Evolutionary conservation across 495 filamentous ascomycete genomes (phyloP), one percentile per base, ranked within the genome.

Genomic region (Glonium stellatum): DNA sequence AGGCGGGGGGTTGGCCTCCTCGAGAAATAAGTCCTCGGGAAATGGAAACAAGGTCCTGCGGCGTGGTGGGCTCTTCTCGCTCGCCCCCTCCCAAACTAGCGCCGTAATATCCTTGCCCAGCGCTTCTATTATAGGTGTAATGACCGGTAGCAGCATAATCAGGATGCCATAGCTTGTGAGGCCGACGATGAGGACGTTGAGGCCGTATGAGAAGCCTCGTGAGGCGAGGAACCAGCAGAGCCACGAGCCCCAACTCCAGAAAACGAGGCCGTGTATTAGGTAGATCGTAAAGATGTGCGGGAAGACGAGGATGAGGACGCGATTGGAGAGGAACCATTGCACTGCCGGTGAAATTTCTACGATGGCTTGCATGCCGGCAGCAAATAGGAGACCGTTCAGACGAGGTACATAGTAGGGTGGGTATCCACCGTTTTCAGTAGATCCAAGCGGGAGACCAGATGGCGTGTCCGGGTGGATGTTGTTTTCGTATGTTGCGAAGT

Each of bases 211-310:
- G 53, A 63, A 48, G 39, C 53, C 57, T 21, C 54, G 64, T 1
- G 54, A 47, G 19, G 64, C 60, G n/a, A 67, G 51, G 34, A 63
- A 53, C 6, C 60, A 37, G 51, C 63, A 57, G 37, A 67, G 64
- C 56, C 63, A 60, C 18, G 66, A 55, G n/a, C 73, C 73, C 57
- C 73, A 65, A 42, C 52, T 65, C 74, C 74, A 77, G 65, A 73
- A 73, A 13, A 75, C 63, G 22, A 76, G 58, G 62, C 73, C 74
- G 66, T 75, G 74, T 60, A 76, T 63, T 42, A 76, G 69, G 60
- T 77, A 77, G 47, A 77, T 75, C 53, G 73, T 76, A 64, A 76
- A 76, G 57, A 73, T 72, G 59, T 76, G 74, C 12, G 75, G 75
- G 69, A 77, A 76, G 15, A 76, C 55, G 59, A 63, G 61, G 21